These are phyloP conservation scores for Rhizopogon roseolus DNA, from an alignment of 768 basidiomycete genomes.

Conservation along the genomic window DNA sequence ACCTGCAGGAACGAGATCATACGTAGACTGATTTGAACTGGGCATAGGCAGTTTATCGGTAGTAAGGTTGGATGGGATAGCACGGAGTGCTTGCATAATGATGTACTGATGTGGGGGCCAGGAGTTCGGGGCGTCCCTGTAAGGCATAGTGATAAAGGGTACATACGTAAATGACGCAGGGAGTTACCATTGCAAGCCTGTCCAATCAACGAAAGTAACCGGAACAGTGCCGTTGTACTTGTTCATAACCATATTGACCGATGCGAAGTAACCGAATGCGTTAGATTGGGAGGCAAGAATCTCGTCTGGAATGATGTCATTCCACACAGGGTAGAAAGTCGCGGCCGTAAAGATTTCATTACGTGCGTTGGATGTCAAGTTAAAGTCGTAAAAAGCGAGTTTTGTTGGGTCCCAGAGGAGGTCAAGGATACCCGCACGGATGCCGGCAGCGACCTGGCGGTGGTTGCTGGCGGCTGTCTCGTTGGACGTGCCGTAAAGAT, in stretches of 20 bases:
- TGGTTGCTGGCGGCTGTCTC: slow-evolving; percentile 43
- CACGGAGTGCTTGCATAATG: slow-evolving; percentile 67
- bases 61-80: slow-evolving; percentile 71
- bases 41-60: slow-evolving; percentile 50
- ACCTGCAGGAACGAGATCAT: slow-evolving; percentile 66
- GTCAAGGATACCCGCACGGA: slow-evolving; percentile 75
- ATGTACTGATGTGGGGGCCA: slow-evolving; percentile 91
- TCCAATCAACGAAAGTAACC: slow-evolving; percentile 63
- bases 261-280: slow-evolving; percentile 69
- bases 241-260: slow-evolving; percentile 73
- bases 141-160: neutral
- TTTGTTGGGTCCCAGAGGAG: slow-evolving; percentile 79
- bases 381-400: slow-evolving; percentile 92
- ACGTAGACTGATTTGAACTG: slow-evolving; percentile 49
- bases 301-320: slow-evolving; percentile 75
- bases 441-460: slow-evolving; percentile 44
- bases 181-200: slow-evolving; percentile 74
- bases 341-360: slow-evolving; percentile 68
- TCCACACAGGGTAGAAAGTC: slow-evolving; percentile 85
- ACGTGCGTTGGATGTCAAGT: slow-evolving; percentile 61
- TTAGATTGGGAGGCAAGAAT: slow-evolving; percentile 50
- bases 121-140: slow-evolving; percentile 80
- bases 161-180: neutral
- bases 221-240: slow-evolving; percentile 88
- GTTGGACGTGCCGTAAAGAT: slow-evolving; percentile 52